phyloP scores from a whole-genome alignment of 306 rosid genomes.

The Arachis stenosperma region DNA sequence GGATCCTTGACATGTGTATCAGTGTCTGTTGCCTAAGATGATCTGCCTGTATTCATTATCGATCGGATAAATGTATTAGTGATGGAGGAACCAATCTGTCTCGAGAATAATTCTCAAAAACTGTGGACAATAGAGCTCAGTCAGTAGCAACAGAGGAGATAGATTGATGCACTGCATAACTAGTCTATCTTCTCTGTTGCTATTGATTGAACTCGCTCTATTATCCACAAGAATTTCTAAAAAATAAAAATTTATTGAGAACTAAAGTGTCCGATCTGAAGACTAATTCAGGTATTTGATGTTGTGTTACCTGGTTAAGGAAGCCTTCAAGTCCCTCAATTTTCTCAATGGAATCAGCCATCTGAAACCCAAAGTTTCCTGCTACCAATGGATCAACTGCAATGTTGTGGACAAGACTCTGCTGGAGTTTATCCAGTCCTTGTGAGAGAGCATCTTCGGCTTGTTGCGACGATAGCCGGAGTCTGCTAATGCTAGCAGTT shows the following conservation, averaged over 20 bases:
- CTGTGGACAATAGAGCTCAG: too few species aligned
- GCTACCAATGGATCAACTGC: slow-evolving; percentile 49
- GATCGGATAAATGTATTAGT: too few species aligned
- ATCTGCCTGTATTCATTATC: slow-evolving; percentile 63
- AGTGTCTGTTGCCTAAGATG: slow-evolving; percentile 80
- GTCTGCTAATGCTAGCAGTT: slow-evolving; percentile 40
- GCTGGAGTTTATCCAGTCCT: slow-evolving; percentile 85
- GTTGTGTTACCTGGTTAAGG: slow-evolving; percentile 59
- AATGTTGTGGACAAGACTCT: slow-evolving; percentile 57
- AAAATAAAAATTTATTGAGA: too few species aligned
- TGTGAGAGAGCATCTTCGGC: slow-evolving; percentile 90
- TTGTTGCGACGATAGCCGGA: slow-evolving; percentile 75
- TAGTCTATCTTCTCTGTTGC: too few species aligned
- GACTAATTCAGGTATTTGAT: too few species aligned
- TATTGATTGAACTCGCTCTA: too few species aligned
- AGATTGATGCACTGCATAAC: too few species aligned
- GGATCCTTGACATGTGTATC: slow-evolving; percentile 63
- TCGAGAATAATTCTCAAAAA: too few species aligned
- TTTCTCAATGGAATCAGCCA: slow-evolving; percentile 61
- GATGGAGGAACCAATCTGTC: too few species aligned
- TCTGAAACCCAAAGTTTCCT: slow-evolving; percentile 56
- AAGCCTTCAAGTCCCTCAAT: slow-evolving; percentile 75
- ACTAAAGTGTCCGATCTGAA: too few species aligned
- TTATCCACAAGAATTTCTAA: too few species aligned
- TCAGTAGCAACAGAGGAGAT: too few species aligned